Base-by-base conservation (phyloP, 768 basidiomycete species). In the Calocera viscosa region DNA sequence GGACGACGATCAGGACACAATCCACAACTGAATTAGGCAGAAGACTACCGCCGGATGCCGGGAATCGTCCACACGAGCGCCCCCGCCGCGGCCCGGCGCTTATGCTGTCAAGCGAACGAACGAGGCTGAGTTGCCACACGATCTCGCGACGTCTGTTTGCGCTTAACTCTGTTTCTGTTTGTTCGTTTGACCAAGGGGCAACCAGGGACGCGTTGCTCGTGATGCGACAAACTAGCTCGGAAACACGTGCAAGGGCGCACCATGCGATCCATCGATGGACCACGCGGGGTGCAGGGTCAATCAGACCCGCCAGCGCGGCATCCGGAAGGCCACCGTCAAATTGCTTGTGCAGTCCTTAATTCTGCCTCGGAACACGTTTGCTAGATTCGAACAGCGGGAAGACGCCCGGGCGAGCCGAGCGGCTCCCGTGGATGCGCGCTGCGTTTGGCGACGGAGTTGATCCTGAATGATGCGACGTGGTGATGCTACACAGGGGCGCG, bases 241-340 rank as follows among this genome's bases (percentile, higher is more conserved):
- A 26, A 60, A 32, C 53, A 60, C 26, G 26, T 60, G 53, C 24
- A 32, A 32, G 14, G 24, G 10, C 53, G 26, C 14, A n/a, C 26
- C 53, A 60, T 19, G 22, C 22, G 53, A 24, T 24, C 24, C 24
- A 47, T 47, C 43, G 43, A 47, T 47, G 35, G 35, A 38, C 35
- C 43, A 19, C 43, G 16, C 43, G 19, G 24, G 16, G 43, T 19
- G 43, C 14, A 28, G 22, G 24, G 30, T 60, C 53, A 28, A 60
- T 60, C 53, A 60, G 53, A 60, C 53, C 53, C 26, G 53, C 53
- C 53, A 60, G 53, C 53, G 22, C 53, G 53, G 53, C 53, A 60
- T 60, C 53, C 53, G 53, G 53, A 60, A 60, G 53, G 43, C 16
- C 7, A 19, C 53, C 53, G 53, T 60, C 53, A 26, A 60, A 47